These are phyloP conservation scores for Alnus glutinosa DNA, from an alignment of 306 rosid genomes.

Conservation along the genomic window DNA sequence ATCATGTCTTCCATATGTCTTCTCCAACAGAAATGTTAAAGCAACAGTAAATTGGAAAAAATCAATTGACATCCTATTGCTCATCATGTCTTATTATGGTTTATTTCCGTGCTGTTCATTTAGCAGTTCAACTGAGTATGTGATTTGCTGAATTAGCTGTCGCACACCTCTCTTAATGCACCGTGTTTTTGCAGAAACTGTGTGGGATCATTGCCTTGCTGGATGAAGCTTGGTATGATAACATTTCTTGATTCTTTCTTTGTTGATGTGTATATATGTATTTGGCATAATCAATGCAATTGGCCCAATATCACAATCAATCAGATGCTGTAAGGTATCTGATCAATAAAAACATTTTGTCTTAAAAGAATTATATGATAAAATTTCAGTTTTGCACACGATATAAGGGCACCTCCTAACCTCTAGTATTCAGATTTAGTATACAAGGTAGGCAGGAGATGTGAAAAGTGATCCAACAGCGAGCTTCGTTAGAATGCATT, in stretches of 20 bases:
- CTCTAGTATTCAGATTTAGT: not conserved
- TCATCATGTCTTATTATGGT: conserved; percentile 16
- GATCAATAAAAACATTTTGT: not conserved
- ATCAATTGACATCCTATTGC: not conserved
- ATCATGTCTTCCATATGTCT: not conserved
- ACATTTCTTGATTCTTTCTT: conserved; percentile 24
- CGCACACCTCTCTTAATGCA: conserved; percentile 11
- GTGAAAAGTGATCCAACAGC: not conserved
- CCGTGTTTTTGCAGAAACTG: conserved; percentile 67
- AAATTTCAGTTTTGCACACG: not conserved
- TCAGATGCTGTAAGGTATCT: not conserved
- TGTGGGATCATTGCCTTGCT: conserved; percentile 89
- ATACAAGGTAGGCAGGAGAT: not conserved
- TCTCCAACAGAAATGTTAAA: not conserved
- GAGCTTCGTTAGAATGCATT: not conserved
- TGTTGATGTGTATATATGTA: conserved; percentile 1
- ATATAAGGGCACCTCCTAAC: not conserved
- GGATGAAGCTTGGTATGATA: conserved; percentile 94
- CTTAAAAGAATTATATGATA: too few species aligned
- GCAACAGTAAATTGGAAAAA: not conserved
- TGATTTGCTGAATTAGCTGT: conserved; percentile 23
- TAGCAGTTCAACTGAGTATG: conserved; percentile 4
- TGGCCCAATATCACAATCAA: not conserved
- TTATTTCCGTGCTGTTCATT: conserved; percentile 23
- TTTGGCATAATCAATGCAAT: conserved; percentile 7